phyloP scores from a whole-genome alignment of 495 filamentous ascomycete genomes.

The Cryomyces minteri region DNA sequence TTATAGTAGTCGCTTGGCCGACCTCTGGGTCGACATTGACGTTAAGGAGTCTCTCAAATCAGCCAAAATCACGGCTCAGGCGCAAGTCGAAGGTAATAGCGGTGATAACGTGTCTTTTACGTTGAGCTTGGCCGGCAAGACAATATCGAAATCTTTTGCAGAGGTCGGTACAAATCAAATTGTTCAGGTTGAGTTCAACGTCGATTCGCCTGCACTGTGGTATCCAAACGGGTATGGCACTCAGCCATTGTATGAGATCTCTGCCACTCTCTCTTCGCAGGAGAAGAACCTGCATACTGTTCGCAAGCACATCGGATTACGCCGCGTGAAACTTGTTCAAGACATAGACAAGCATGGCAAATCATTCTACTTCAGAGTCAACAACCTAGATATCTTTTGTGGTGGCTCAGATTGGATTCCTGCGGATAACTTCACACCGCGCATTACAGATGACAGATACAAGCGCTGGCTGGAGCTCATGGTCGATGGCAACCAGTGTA shows the following conservation, averaged over 20 bases:
- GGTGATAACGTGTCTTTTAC: slow-evolving; percentile 12
- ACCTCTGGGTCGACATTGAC: slow-evolving; percentile 17
- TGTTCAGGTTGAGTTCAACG: slow-evolving; percentile 15
- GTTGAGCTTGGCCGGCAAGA: slow-evolving; percentile 5
- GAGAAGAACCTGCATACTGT: slow-evolving; percentile 13
- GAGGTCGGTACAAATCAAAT: slow-evolving; percentile 11
- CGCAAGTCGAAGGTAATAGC: slow-evolving; percentile 12
- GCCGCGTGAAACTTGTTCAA: slow-evolving; percentile 19
- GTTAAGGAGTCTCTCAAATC: slow-evolving; percentile 12
- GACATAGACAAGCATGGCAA: slow-evolving; percentile 17
- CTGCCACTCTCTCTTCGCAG: slow-evolving; percentile 11
- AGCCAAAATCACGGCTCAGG: slow-evolving; percentile 12
- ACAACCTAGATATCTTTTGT: slow-evolving; percentile 20
- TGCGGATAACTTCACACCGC: slow-evolving; percentile 21
- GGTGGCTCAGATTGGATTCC: slow-evolving; percentile 24
- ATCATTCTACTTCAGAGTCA: slow-evolving; percentile 22
- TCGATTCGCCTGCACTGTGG: slow-evolving; percentile 17
- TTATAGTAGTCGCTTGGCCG: slow-evolving; percentile 14
- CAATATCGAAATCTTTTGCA: slow-evolving; percentile 12
- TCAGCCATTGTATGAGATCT: slow-evolving; percentile 18
- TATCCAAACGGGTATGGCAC: slow-evolving; percentile 22
- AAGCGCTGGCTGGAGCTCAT: slow-evolving; percentile 22
- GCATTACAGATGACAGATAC: slow-evolving; percentile 15
- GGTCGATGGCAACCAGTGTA: slow-evolving; percentile 50
- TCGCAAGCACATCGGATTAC: slow-evolving; percentile 16